These are phyloP conservation scores for Morella rubra DNA, from an alignment of 306 rosid species.

Conservation along the genomic window DNA sequence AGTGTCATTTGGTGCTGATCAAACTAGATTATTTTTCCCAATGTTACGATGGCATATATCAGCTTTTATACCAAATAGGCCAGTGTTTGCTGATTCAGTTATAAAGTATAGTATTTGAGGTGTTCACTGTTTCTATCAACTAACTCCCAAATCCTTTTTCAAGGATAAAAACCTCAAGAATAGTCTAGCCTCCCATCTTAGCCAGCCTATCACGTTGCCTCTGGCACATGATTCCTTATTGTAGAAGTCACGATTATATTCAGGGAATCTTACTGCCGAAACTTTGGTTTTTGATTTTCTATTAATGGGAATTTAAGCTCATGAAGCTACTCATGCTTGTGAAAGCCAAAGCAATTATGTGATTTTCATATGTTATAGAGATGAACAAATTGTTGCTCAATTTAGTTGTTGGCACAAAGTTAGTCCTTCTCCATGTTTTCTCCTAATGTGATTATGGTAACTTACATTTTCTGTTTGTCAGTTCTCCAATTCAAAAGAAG, in stretches of 20 bases:
- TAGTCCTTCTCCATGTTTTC: not conserved
- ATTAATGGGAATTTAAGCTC: slow-evolving; percentile 8
- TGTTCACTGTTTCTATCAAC: not conserved
- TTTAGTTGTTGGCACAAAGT: not conserved
- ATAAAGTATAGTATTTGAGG: not conserved
- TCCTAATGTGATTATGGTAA: slow-evolving; percentile 24
- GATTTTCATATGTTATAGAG: slow-evolving; percentile 19
- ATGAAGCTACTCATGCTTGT: slow-evolving; percentile 7
- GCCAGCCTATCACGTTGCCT: too few species aligned
- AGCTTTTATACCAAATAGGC: not conserved
- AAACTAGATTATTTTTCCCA: not conserved
- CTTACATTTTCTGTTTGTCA: slow-evolving; percentile 34
- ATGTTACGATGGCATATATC: not conserved
- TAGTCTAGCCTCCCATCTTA: too few species aligned
- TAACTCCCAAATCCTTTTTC: not conserved
- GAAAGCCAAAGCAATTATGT: not conserved
- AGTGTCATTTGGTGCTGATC: not conserved
- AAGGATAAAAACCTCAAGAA: not conserved
- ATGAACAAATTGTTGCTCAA: not conserved
- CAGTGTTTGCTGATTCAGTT: not conserved
- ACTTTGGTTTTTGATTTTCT: not conserved
- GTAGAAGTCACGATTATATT: not conserved
- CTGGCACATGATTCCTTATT: too few species aligned
- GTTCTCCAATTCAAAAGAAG: slow-evolving; percentile 83
- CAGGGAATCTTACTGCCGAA: not conserved